Evolutionary conservation across 2,329 filamentous ascomycete species (phyloP), one percentile per base, ranked within the genome.

Genomic region (Mollisiaceae sp.): DNA sequence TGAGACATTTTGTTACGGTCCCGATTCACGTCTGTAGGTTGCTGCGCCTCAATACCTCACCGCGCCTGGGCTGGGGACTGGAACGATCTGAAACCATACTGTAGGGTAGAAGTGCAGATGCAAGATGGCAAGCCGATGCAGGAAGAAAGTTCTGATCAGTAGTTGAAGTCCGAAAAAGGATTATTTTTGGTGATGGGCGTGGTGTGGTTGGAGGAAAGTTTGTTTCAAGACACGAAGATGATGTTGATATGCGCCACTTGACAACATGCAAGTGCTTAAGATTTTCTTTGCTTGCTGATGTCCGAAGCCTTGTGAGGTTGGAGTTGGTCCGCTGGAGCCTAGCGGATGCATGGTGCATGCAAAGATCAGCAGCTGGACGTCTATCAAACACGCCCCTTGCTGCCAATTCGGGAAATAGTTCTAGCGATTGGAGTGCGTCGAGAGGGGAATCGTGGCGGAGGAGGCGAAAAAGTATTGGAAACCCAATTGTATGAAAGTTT

Each of bases 211-310:
- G 50, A 54, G 50, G 24, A 27, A 54, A n/a, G 24, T 32, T 1
- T 18, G 50, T 54, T 54, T 54, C 50, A 54, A 35, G 24, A 54
- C 50, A 54, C 50, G 50, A 54, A 43, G 15, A 18, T 18, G 41
- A 43, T 8, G 41, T 24, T 24, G 45, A 35, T 54, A 18, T 35
- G n/a, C 45, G 45, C n/a, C 45, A 50, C 27, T 27, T 54, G 50
- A 54, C 14, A 35, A 4, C 12, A 18, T 18, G 27, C 14, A 6
- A 6, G 6, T 3, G 6, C 27, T 32, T 32, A 6, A 6, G 50
- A 32, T n/a, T 35, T 47, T 47, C 50, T 50, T 50, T n/a, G 45
- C 18, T 50, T 43, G n/a, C n/a, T 50, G 45, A 50, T 22, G 8
- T 18, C 27, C 8, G 50, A 11, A 54, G 27, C 32, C 50, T 35